These are phyloP conservation scores for Phytopythium kandeliae DNA, from an alignment of 352 stramenopile genomes.

Conservation along the genomic window DNA sequence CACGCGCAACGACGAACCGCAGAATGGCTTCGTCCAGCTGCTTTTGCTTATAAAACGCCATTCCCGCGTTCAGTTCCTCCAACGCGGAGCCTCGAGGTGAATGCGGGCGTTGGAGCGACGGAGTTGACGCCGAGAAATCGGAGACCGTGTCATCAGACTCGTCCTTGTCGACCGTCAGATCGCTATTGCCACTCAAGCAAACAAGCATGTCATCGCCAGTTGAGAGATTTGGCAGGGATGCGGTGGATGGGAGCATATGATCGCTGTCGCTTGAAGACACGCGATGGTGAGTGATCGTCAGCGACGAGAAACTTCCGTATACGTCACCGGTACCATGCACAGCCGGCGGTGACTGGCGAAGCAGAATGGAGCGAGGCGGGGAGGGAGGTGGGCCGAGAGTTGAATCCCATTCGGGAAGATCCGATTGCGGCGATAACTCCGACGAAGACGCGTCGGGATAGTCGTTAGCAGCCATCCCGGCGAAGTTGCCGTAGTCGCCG, in stretches of 20 bases:
- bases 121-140: not conserved
- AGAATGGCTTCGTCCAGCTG: constrained; percentile 51
- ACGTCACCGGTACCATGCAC: constrained; percentile 4
- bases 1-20: constrained; percentile 59
- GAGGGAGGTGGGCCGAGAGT: constrained; percentile 16
- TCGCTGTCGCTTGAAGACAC: constrained; percentile 1
- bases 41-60: constrained; percentile 74
- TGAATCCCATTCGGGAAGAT: constrained; percentile 4
- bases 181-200: not conserved
- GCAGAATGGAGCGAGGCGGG: constrained; percentile 9
- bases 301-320: constrained; percentile 31
- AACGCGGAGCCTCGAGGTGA: constrained; percentile 30
- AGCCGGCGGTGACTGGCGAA: not conserved
- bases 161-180: not conserved
- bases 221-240: constrained; percentile 3
- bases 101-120: not conserved
- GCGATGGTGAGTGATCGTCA: constrained; percentile 11
- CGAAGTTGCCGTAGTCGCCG: constrained; percentile 22
- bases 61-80: constrained; percentile 66
- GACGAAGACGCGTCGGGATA: constrained; percentile 6
- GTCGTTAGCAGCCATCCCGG: constrained; percentile 1
- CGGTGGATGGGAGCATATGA: not conserved
- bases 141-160: not conserved
- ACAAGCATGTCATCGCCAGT: not conserved
- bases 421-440: not conserved